Percentiles rank a stretch among this genome's conserved stretches.
These are phyloP conservation scores for Vitis labrusca DNA, from an alignment of 164 flowering plant genomes.

Conservation along the genomic window DNA sequence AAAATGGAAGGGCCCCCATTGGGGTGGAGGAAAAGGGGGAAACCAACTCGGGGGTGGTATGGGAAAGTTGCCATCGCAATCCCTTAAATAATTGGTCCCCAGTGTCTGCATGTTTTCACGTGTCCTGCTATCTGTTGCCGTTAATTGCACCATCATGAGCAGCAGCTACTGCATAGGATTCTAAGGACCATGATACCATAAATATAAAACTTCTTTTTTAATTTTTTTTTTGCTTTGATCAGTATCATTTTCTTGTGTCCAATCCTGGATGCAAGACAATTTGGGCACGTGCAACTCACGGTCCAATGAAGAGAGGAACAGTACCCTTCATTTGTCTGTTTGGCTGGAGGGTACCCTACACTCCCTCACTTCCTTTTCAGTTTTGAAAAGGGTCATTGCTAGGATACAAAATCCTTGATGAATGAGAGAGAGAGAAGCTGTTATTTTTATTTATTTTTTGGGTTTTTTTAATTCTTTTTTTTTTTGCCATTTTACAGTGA, in stretches of 20 bases:
- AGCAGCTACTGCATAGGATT: slow-evolving; percentile 53
- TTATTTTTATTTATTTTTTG: slow-evolving; percentile 10
- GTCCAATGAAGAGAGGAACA: no score
- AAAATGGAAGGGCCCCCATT: no score
- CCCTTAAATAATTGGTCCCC: slow-evolving; percentile 37
- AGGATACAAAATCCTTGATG: slow-evolving; percentile 25
- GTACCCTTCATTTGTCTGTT: neutral
- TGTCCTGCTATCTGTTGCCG: slow-evolving; percentile 47
- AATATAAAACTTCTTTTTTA: neutral
- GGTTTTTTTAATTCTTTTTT: slow-evolving; percentile 8
- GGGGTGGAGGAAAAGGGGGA: no score
- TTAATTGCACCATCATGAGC: slow-evolving; percentile 45
- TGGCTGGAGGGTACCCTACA: slow-evolving; percentile 12
- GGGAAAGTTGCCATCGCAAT: no score
- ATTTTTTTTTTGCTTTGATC: no score
- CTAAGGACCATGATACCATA: slow-evolving; percentile 17
- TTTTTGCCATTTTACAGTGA: slow-evolving; percentile 21
- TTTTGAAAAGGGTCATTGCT: neutral
- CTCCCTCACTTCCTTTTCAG: slow-evolving; percentile 8
- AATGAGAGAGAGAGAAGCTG: slow-evolving; percentile 30
- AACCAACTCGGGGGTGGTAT: no score
- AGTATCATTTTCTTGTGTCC: no score
- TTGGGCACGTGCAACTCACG: no score
- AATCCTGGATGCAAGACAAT: no score
- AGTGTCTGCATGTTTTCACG: slow-evolving; percentile 57